These are phyloP conservation scores for Cystobasidium ongulense DNA, from an alignment of 768 basidiomycete species.

Conservation along the genomic window DNA sequence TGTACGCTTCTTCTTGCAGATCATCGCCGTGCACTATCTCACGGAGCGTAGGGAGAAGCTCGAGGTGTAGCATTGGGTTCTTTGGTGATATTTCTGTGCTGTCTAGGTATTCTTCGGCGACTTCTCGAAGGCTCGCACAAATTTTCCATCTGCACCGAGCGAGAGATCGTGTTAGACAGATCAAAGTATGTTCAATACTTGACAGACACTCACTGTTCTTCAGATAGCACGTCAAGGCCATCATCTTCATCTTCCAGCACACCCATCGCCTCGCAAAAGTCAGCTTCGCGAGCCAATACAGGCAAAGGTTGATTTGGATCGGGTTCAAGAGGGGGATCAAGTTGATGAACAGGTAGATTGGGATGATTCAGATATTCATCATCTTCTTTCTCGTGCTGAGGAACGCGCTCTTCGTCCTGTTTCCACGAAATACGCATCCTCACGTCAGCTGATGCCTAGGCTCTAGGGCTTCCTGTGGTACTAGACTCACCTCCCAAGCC, in stretches of 20 bases:
- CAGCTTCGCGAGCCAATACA: constrained; percentile 45
- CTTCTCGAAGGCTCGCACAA: background rate
- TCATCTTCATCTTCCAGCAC: background rate
- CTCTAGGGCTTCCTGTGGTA: background rate
- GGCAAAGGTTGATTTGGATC: constrained; percentile 38
- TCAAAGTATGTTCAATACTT: no score
- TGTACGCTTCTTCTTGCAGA: constrained; percentile 40
- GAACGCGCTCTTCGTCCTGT: background rate
- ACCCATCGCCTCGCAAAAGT: background rate
- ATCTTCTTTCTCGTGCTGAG: background rate
- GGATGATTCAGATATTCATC: constrained; percentile 2
- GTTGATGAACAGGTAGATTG: constrained; percentile 16
- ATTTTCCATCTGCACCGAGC: background rate
- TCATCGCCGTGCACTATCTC: constrained; percentile 64
- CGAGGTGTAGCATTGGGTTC: constrained; percentile 52
- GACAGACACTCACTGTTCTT: background rate
- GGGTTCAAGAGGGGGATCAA: constrained; percentile 26
- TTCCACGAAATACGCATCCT: background rate
- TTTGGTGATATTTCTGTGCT: background rate
- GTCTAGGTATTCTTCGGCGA: background rate
- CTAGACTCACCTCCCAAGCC: constrained; percentile 48
- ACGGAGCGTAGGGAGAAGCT: constrained; percentile 64
- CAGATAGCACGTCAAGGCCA: background rate
- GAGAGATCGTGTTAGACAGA: no score
- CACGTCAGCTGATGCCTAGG: background rate